phyloP scores from a whole-genome alignment of 495 filamentous ascomycete genomes.

The Penicillium psychrofluorescens region DNA sequence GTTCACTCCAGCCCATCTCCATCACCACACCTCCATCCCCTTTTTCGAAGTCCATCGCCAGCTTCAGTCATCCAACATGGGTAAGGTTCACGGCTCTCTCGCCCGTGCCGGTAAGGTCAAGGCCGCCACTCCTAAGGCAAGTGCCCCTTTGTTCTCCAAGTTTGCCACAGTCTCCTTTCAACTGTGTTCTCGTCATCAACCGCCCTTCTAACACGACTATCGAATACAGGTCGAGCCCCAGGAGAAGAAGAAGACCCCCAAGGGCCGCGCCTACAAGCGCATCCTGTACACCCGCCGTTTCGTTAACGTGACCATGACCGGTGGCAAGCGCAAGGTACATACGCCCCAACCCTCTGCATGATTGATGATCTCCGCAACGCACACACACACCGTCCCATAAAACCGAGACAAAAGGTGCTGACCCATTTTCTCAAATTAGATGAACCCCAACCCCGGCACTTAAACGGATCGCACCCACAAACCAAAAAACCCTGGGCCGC shows the following conservation, averaged over 20 bases:
- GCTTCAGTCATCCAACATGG: conserved; percentile 26
- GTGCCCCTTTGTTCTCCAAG: conserved; percentile 10
- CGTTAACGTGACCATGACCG: conserved; percentile 98
- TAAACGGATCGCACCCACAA: conserved; percentile 13
- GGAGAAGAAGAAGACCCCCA: conserved; percentile 58
- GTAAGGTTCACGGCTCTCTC: conserved; percentile 46
- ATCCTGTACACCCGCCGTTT: conserved; percentile 96
- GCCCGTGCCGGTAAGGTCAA: conserved; percentile 97
- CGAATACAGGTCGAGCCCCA: conserved; percentile 32
- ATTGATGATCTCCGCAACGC: background rate
- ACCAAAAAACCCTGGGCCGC: conserved; percentile 21
- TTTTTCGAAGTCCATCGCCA: conserved; percentile 15
- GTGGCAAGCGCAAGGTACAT: conserved; percentile 96
- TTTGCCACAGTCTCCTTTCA: conserved; percentile 9
- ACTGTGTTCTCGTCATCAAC: conserved; percentile 3
- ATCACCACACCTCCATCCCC: conserved; percentile 17
- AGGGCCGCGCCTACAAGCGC: conserved; percentile 98
- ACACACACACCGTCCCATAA: too few species aligned
- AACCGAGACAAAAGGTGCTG: conserved; percentile 13
- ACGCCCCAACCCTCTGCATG: conserved; percentile 8
- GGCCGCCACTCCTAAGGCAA: conserved; percentile 85
- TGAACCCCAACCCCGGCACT: conserved; percentile 35
- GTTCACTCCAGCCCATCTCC: conserved; percentile 6
- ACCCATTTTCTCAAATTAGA: conserved; percentile 16
- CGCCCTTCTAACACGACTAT: conserved; percentile 15